Percentiles rank a stretch among this genome's conserved stretches.
Evolutionary conservation across 1,284 basidiomycete genomes (phyloP).

Genomic region (Ganoderma lucidum): DNA sequence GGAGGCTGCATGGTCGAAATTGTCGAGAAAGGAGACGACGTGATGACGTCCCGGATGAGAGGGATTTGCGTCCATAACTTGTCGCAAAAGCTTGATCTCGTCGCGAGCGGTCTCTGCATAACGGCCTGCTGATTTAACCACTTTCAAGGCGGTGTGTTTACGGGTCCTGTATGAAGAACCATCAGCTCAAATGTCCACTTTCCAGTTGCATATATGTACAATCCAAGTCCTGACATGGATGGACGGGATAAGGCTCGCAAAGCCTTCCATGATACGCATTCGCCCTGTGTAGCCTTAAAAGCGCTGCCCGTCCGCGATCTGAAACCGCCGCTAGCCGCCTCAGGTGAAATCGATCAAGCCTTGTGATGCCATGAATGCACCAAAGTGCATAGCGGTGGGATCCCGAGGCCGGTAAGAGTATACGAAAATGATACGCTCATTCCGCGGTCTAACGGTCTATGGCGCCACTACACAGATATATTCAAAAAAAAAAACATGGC

Average conservation of each 20-base stretch:
- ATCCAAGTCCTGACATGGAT: too few species aligned
- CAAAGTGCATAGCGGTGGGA: neutral
- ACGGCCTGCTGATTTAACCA: constrained; percentile 88
- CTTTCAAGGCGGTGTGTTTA: constrained; percentile 88
- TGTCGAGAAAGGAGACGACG: constrained; percentile 89
- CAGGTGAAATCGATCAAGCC: neutral
- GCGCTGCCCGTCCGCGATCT: neutral
- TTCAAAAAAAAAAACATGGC: neutral
- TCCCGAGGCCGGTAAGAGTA: neutral
- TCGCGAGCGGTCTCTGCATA: constrained; percentile 91
- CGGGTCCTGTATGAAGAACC: constrained; percentile 51
- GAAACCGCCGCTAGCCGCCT: neutral
- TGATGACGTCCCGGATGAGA: constrained; percentile 73
- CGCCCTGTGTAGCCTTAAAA: neutral
- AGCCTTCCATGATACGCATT: neutral
- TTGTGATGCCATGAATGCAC: neutral
- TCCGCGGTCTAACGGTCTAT: neutral
- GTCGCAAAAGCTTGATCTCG: constrained; percentile 88
- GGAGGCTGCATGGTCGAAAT: constrained; percentile 73
- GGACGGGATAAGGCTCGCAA: neutral
- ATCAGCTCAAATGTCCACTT: neutral
- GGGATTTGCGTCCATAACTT: constrained; percentile 77
- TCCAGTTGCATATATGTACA: neutral
- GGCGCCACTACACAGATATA: constrained; percentile 3
- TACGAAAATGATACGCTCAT: neutral